Evolutionary conservation across 148 eudicot genomes (phyloP), one percentile per base, ranked within the genome.

Genomic region (Dysphania ambrosioides): DNA sequence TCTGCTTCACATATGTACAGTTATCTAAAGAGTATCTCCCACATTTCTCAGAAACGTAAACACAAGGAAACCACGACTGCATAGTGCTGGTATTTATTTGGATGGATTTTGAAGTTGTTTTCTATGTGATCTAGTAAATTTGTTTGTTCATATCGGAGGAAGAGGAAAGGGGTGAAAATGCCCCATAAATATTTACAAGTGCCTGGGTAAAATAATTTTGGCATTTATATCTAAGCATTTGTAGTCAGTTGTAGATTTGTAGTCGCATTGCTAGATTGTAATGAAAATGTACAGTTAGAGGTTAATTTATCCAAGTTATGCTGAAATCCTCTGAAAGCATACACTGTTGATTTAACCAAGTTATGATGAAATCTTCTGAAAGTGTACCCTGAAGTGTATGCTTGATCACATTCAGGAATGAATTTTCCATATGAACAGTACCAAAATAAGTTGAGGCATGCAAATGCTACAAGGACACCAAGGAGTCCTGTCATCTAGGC

Each of bases 1-100:
- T 90, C 89, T 75, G 88, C 87, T 27, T 85, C 98, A 18, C 86
- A 83, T 16, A 86, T 87, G 89, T 95, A 90, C 71, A 71, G 76
- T 36, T 63, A 82, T 71, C 77, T 94, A 78, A 81, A 72, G 75
- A 66, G 85, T 63, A 78, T 85, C 8, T 72, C 69, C 13, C 76
- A 49, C 31, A 34, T 87, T 32, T 47, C 90, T 18, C 81, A 78
- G 51, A 77, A 18, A 24, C 80, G 21, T 27, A 83, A 76, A 80
- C 79, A 24, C 34, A 80, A 71, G 77, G 82, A 68, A 79, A 71
- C 81, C 70, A 24, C 79, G n/a, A 65, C 8, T 60, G 69, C 74
- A 29, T 79, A 70, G 64, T 29, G 35, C 65, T 30, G 74, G 61
- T 49, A 60, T 35, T 40, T 73, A 64, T 34, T 21, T 47, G 49